Percentiles rank a stretch among this genome's conserved stretches.
Conservation (phyloP, 768 basidiomycete genomes). For the Cytidiella melzeri region DNA sequence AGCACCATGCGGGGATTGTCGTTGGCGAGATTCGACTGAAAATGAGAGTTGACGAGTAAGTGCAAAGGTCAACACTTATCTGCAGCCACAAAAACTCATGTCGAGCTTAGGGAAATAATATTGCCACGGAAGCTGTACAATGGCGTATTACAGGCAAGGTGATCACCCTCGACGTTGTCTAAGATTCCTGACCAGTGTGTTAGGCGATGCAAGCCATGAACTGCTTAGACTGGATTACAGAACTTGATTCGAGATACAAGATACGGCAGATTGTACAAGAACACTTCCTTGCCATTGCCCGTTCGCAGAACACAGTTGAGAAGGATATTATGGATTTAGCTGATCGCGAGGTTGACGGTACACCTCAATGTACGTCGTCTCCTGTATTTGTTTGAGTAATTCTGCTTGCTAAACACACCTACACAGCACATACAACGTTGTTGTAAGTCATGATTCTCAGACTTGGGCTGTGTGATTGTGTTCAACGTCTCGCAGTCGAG, state of each 20-base stretch:
- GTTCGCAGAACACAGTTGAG: conserved; percentile 58
- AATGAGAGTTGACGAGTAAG: conserved; percentile 69
- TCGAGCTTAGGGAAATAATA: conserved; percentile 59
- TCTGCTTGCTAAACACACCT: conserved; percentile 2
- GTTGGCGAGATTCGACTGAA: conserved; percentile 74
- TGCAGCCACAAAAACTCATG: conserved; percentile 7
- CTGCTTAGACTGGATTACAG: conserved; percentile 68
- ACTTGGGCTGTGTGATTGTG: conserved; percentile 52
- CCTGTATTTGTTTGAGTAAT: background rate
- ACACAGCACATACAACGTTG: conserved; percentile 68
- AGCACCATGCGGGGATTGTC: conserved; percentile 49
- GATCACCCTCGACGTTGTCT: background rate
- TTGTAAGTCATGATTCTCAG: conserved; percentile 37
- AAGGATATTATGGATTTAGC: conserved; percentile 67
- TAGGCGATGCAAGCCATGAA: conserved; percentile 56
- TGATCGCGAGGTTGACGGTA: conserved; percentile 62
- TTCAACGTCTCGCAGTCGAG: conserved; percentile 38
- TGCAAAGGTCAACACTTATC: conserved; percentile 22
- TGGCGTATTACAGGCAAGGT: conserved; percentile 50
- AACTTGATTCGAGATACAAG: conserved; percentile 61
- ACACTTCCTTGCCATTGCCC: conserved; percentile 62
- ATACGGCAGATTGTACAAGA: conserved; percentile 50
- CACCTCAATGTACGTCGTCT: conserved; percentile 51
- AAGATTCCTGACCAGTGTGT: conserved; percentile 1
- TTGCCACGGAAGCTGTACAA: conserved; percentile 62